Evolutionary conservation across 768 basidiomycete species (phyloP), one percentile per base, ranked within the genome.

Genomic region (Candolleomyces aberdarensis): DNA sequence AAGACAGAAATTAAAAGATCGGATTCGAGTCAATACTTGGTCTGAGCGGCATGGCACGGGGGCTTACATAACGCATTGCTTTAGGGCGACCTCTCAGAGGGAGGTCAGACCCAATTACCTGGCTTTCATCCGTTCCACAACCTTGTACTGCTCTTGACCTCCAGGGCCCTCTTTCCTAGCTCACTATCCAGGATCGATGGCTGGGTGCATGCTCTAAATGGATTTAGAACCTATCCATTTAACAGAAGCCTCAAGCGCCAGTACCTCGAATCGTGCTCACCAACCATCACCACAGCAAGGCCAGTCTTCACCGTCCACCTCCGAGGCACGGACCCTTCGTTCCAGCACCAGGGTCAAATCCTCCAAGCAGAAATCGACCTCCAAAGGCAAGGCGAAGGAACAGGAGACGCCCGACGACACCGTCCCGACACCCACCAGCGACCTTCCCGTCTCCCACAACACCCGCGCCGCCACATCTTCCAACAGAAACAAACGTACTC

Each of bases 151-250:
- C 69, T 71, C 66, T 72, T 70, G 65, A 52, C 62, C 63, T 58
- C 61, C 59, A 64, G 6, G 64, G 68, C 64, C 67, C 65, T 67
- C 68, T 61, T 70, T 72, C 69, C 71, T 69, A 69, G 22, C 67
- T 72, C 73, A 72, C 74, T 67, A 76, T 69, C 72, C 69, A 70
- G 77, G 72, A 84, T 89, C 89, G 86, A 92, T 92, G 90, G 90
- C 90, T 87, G 86, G 84, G 85, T 76, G 86, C 82, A 86, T 83
- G 80, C 80, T 85, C 88, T 92, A 91, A 92, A 92, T 92, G 91
- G 91, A 92, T 88, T 85, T 88, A 85, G 83, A 84, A 89, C 84
- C 82, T 78, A 76, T 75, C 71, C 77, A 89, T 80, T 79, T 82
- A 70, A 83, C 82, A 81, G 84, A 86, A 84, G 85, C 86, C 83